Evolutionary conservation across 1,284 basidiomycete species (phyloP).

Genomic region (Malassezia slooffiae): DNA sequence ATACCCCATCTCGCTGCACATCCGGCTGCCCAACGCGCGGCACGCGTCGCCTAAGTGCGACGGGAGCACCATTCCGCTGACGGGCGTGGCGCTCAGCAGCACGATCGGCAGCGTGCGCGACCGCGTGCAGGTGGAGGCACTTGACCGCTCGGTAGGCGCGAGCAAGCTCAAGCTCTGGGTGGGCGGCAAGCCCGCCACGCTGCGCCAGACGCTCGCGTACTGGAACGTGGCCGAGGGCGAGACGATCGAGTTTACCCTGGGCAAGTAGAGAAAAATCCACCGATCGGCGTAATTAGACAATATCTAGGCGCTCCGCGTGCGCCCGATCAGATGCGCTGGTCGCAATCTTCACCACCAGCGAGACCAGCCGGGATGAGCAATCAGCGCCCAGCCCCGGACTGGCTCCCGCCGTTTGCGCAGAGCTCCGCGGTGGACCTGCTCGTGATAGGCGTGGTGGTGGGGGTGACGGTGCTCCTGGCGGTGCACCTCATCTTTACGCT

Average conservation of each 20-base stretch:
- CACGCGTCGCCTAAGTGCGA: conserved; percentile 19
- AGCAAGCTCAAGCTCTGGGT: conserved; percentile 37
- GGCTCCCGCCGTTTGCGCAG: conserved; percentile 52
- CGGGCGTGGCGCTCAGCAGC: conserved; percentile 22
- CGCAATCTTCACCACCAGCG: too few species aligned
- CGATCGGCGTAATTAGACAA: too few species aligned
- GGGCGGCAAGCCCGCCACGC: conserved; percentile 27
- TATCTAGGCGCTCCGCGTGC: too few species aligned
- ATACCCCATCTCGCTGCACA: conserved; percentile 22
- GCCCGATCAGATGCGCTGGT: too few species aligned
- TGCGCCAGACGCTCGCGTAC: conserved; percentile 38
- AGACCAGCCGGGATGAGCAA: too few species aligned
- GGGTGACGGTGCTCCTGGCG: conserved; percentile 74
- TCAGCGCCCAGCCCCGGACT: too few species aligned
- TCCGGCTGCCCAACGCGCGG: conserved; percentile 21
- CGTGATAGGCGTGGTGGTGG: conserved; percentile 72
- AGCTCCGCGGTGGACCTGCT: conserved; percentile 85
- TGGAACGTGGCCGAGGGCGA: conserved; percentile 41
- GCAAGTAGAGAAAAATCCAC: conserved; percentile 22
- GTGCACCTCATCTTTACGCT: conserved; percentile 88
- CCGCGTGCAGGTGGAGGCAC: conserved; percentile 27
- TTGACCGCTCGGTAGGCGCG: conserved; percentile 29
- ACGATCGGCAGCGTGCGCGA: conserved; percentile 26
- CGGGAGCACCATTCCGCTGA: conserved; percentile 21
- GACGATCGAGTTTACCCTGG: conserved; percentile 22